Evolutionary conservation across 345 rosid genomes (phyloP).

Genomic region (Melastoma malabathricum): DNA sequence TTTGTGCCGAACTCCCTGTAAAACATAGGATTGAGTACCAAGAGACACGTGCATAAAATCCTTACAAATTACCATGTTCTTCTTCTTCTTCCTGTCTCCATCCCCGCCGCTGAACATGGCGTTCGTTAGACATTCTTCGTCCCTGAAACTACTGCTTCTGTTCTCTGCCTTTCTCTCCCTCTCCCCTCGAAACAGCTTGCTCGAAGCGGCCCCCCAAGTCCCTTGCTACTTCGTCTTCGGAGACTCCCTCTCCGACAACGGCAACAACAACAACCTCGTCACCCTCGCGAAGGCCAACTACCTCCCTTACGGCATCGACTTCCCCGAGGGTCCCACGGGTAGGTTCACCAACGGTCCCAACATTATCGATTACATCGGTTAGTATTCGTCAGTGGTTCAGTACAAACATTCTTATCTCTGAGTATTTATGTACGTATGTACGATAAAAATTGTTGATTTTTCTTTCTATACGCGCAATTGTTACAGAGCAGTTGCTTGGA

Average conservation of each 20-base stretch:
- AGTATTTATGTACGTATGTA: neutral
- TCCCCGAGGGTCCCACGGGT: constrained; percentile 23
- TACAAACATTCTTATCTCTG: neutral
- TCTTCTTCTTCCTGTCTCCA: no score
- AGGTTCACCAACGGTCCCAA: constrained; percentile 25
- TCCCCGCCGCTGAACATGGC: no score
- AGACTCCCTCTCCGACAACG: constrained; percentile 27
- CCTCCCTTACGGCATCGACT: constrained; percentile 27
- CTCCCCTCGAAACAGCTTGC: neutral
- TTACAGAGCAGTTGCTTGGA: constrained; percentile 24
- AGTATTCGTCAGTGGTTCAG: no score
- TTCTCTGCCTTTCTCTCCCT: no score
- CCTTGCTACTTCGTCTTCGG: constrained; percentile 34
- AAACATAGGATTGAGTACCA: no score
- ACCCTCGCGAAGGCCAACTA: constrained; percentile 21
- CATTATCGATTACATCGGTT: constrained; percentile 19
- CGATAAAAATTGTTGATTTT: neutral
- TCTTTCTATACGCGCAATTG: no score
- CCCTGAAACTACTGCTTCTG: no score
- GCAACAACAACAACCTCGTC: constrained; percentile 23
- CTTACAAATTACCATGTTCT: no score
- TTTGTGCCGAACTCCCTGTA: no score
- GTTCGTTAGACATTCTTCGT: no score
- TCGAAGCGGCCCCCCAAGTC: constrained; percentile 11
- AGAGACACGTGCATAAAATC: no score